Percentiles rank a stretch among this genome's conserved stretches.
phyloP scores from a whole-genome alignment of 2,329 filamentous ascomycete species.

The Coleophoma cylindrospora region DNA sequence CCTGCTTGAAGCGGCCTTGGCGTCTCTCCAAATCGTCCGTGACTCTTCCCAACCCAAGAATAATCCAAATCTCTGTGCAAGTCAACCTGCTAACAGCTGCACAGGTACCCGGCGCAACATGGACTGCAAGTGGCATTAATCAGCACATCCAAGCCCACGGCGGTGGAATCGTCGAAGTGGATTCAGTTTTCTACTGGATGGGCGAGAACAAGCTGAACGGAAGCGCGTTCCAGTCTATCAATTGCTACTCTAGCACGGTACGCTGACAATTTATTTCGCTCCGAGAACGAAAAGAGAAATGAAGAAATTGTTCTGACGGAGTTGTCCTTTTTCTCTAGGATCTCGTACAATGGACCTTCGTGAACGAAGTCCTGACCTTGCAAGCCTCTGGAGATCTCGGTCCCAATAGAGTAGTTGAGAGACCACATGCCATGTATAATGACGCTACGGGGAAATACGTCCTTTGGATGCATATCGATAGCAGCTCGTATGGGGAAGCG shows the following conservation, averaged over 20 bases:
- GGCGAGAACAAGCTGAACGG: slow-evolving; percentile 67
- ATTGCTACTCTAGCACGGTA: slow-evolving; percentile 57
- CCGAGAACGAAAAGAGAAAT: neutral
- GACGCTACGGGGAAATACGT: slow-evolving; percentile 59
- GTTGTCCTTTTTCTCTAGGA: slow-evolving; percentile 25
- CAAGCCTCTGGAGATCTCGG: slow-evolving; percentile 52
- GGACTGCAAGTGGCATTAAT: slow-evolving; percentile 27
- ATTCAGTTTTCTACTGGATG: slow-evolving; percentile 59
- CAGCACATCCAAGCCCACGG: slow-evolving; percentile 63
- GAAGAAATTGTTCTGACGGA: too few species aligned
- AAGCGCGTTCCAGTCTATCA: slow-evolving; percentile 56
- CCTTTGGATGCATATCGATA: slow-evolving; percentile 66
- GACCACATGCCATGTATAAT: slow-evolving; percentile 66
- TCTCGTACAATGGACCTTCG: slow-evolving; percentile 59
- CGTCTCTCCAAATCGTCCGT: too few species aligned
- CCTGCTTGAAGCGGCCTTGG: too few species aligned
- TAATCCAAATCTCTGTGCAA: too few species aligned
- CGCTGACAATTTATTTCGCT: neutral
- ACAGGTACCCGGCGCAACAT: slow-evolving; percentile 23
- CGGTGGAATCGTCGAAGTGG: slow-evolving; percentile 54
- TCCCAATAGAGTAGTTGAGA: slow-evolving; percentile 56
- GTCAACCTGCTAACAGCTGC: too few species aligned
- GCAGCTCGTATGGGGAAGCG: slow-evolving; percentile 54
- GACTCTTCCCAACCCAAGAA: too few species aligned
- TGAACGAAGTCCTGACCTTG: slow-evolving; percentile 51